A percentile compares a stretch with the other conserved stretches of the same genome.
These are phyloP conservation scores for Singerocomus rubriflavus DNA, from an alignment of 1,284 basidiomycete genomes.

Conservation along the genomic window DNA sequence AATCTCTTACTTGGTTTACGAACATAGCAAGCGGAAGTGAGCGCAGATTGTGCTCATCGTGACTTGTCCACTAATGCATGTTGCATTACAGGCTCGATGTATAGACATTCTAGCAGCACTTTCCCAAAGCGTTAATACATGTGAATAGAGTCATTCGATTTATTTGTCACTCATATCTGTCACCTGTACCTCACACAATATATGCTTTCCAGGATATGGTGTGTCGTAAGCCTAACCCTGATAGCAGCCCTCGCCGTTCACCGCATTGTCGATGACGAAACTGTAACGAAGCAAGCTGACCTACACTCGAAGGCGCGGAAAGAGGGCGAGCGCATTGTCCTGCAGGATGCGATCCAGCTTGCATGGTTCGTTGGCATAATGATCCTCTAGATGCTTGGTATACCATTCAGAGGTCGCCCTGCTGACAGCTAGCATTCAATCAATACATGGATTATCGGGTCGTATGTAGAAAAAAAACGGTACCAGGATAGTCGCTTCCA, in stretches of 20 bases:
- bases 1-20: conserved; percentile 91
- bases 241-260: neutral
- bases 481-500: conserved; percentile 75
- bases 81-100: conserved; percentile 42
- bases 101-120: conserved; percentile 30
- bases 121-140: conserved; percentile 22
- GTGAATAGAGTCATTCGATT: conserved; percentile 27
- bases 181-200: conserved; percentile 29
- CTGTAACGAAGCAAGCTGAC: neutral
- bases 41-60: conserved; percentile 23
- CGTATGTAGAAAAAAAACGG: neutral
- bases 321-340: conserved; percentile 48
- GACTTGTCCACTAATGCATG: conserved; percentile 9
- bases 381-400: conserved; percentile 46
- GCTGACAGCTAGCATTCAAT: conserved; percentile 48
- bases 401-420: conserved; percentile 56
- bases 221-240: conserved; percentile 4
- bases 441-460: neutral
- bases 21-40: conserved; percentile 74
- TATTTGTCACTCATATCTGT: conserved; percentile 25
- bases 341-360: conserved; percentile 41
- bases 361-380: conserved; percentile 38
- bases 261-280: neutral
- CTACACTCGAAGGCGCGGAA: conserved; percentile 36
- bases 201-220: conserved; percentile 16